Percentiles rank a stretch among this genome's conserved stretches.
These are phyloP conservation scores for Plantago rigida DNA, from an alignment of 305 asterid genomes.

Conservation along the genomic window DNA sequence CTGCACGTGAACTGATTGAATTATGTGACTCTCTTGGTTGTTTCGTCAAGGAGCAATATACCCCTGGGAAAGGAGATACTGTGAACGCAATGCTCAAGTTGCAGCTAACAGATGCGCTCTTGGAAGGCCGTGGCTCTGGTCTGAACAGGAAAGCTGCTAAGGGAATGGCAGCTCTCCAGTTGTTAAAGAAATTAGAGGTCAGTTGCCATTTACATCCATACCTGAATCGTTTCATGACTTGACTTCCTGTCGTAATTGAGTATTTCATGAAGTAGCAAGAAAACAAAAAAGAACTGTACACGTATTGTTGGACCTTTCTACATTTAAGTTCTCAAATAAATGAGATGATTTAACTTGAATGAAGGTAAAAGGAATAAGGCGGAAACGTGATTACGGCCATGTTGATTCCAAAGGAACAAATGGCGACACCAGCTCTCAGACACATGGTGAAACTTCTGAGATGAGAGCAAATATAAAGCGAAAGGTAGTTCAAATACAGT, in stretches of 20 bases:
- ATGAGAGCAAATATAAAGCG: constrained; percentile 28
- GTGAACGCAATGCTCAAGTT: constrained; percentile 52
- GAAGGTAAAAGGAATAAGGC: constrained; percentile 56
- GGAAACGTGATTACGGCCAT: constrained; percentile 30
- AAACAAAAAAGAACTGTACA: too few relatives aligned
- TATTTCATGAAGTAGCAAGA: not conserved
- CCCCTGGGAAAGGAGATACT: constrained; percentile 34
- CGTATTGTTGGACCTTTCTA: not conserved
- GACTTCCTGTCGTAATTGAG: not conserved
- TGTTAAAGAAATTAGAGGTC: constrained; percentile 74
- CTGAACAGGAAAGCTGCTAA: constrained; percentile 53
- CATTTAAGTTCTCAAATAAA: not conserved
- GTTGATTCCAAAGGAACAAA: constrained; percentile 24
- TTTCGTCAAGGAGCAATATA: constrained; percentile 38
- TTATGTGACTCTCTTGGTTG: constrained; percentile 84
- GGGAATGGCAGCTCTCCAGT: constrained; percentile 70
- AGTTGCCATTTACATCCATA: constrained; percentile 9
- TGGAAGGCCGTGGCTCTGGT: constrained; percentile 56
- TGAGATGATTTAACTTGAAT: constrained; percentile 12
- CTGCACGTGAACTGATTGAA: constrained; percentile 70
- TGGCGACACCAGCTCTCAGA: constrained; percentile 12
- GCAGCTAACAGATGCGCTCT: constrained; percentile 58
- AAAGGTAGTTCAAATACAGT: constrained; percentile 28
- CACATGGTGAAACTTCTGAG: constrained; percentile 28
- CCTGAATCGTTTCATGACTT: not conserved